These are phyloP conservation scores for Zymoseptoria crescenta DNA, from an alignment of 2,329 filamentous ascomycete species.

Conservation along the genomic window DNA sequence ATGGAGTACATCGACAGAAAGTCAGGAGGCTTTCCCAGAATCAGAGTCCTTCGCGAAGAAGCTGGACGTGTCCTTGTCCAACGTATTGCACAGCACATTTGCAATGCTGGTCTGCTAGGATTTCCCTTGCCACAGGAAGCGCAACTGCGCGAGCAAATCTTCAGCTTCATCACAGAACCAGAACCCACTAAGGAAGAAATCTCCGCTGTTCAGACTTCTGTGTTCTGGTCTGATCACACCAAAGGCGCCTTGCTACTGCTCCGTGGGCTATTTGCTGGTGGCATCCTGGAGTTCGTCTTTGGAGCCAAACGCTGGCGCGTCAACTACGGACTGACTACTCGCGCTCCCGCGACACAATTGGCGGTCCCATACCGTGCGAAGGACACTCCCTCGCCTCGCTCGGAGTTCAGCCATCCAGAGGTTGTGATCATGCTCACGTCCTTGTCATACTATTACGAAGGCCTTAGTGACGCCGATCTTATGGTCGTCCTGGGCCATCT, in stretches of 20 bases:
- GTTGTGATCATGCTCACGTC: constrained; percentile 59
- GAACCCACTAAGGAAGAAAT: not conserved
- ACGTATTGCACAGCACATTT: not conserved
- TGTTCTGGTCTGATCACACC: not conserved
- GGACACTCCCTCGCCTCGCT: constrained; percentile 52
- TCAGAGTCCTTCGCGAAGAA: constrained; percentile 46
- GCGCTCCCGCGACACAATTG: constrained; percentile 44
- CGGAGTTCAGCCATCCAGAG: constrained; percentile 63
- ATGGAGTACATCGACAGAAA: constrained; percentile 8
- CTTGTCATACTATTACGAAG: constrained; percentile 59
- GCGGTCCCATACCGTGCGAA: constrained; percentile 63
- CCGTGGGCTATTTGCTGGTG: constrained; percentile 54
- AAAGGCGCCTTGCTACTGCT: constrained; percentile 41
- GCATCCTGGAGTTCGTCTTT: constrained; percentile 52
- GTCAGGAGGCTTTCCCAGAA: constrained; percentile 42
- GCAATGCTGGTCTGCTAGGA: constrained; percentile 2
- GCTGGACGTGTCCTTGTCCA: constrained; percentile 10
- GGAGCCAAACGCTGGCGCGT: constrained; percentile 62
- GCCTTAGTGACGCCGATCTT: no score
- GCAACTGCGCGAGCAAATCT: constrained; percentile 9
- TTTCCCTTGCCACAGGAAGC: constrained; percentile 12
- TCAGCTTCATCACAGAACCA: constrained; percentile 13
- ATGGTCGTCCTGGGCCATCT: no score
- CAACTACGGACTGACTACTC: constrained; percentile 42
- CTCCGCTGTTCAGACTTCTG: not conserved